phyloP scores from a whole-genome alignment of 139 green algal genomes.

The Haematococcus lacustris region DNA sequence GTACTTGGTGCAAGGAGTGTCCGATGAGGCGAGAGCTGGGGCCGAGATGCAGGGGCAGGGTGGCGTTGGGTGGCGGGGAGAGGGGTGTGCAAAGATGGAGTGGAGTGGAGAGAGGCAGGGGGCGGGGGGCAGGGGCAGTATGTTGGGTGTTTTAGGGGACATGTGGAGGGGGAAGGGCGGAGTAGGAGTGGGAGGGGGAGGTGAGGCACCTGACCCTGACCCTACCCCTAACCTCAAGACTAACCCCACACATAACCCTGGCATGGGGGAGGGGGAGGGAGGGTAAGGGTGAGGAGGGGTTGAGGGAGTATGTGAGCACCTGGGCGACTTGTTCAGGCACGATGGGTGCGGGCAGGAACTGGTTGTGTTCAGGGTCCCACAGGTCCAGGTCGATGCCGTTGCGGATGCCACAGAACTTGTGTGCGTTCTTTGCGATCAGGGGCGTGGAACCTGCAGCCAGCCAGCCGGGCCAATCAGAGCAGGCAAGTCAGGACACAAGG shows the following conservation, averaged over 20 bases:
- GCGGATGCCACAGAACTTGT: conserved; percentile 77
- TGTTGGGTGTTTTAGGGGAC: background rate
- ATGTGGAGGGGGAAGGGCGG: background rate
- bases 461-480: background rate
- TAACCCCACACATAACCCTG: background rate
- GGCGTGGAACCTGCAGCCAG: conserved; percentile 52
- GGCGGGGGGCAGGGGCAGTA: too few relatives aligned
- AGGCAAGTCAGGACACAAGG: background rate
- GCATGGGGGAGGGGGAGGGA: too few relatives aligned
- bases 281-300: too few relatives aligned
- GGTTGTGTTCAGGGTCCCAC: conserved; percentile 83
- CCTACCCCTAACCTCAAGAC: background rate
- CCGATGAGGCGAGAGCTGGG: too few relatives aligned
- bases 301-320: too few relatives aligned
- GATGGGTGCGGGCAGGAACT: conserved; percentile 50
- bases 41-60: background rate
- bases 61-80: background rate
- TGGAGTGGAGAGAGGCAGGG: background rate
- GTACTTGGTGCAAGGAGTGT: too few relatives aligned
- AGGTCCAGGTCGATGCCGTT: conserved; percentile 98
- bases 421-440: conserved; percentile 43
- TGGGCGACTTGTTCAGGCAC: background rate
- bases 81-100: background rate
- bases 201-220: background rate
- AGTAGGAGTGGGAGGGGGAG: background rate